Percentiles rank a stretch among this genome's conserved stretches.
Evolutionary conservation across 345 rosid genomes (phyloP).

Genomic region (Rhizophora apiculata): DNA sequence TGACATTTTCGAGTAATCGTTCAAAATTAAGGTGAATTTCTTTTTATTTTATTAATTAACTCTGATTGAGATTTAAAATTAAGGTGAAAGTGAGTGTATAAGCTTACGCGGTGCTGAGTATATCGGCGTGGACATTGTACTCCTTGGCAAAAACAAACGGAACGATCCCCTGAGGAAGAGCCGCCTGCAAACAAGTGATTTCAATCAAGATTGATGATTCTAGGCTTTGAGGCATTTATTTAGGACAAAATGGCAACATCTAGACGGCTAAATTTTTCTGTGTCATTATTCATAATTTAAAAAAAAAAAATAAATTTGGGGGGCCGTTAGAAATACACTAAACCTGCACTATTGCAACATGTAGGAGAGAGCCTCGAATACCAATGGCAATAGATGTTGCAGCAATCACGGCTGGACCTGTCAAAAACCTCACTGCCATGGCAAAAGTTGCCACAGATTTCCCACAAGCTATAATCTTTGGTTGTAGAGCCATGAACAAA

Average conservation of each 20-base stretch:
- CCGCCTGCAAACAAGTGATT: slow-evolving; percentile 26
- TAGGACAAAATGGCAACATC: too few relatives aligned
- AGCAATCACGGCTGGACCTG: slow-evolving; percentile 85
- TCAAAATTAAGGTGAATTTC: too few relatives aligned
- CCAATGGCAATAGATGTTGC: slow-evolving; percentile 82
- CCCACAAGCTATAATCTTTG: slow-evolving; percentile 74
- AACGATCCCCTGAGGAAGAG: slow-evolving; percentile 47
- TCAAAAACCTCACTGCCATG: slow-evolving; percentile 78
- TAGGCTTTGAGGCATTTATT: too few relatives aligned
- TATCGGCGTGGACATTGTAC: slow-evolving; percentile 42
- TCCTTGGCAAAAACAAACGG: slow-evolving; percentile 46
- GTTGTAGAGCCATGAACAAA: slow-evolving; percentile 81
- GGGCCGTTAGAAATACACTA: too few relatives aligned
- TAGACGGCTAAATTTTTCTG: too few relatives aligned
- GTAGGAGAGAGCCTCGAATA: slow-evolving; percentile 66
- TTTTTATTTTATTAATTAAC: too few relatives aligned
- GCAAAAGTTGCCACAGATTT: slow-evolving; percentile 76
- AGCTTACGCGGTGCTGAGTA: slow-evolving; percentile 44
- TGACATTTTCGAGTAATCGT: too few relatives aligned
- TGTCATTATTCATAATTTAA: too few relatives aligned
- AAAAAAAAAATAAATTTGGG: too few relatives aligned
- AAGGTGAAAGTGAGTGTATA: too few relatives aligned
- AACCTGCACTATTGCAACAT: slow-evolving; percentile 75
- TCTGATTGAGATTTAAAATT: too few relatives aligned
- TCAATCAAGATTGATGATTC: neutral